Conservation (phyloP, 371 early-diverging fungal genomes). For the Gilbertella persicaria region DNA sequence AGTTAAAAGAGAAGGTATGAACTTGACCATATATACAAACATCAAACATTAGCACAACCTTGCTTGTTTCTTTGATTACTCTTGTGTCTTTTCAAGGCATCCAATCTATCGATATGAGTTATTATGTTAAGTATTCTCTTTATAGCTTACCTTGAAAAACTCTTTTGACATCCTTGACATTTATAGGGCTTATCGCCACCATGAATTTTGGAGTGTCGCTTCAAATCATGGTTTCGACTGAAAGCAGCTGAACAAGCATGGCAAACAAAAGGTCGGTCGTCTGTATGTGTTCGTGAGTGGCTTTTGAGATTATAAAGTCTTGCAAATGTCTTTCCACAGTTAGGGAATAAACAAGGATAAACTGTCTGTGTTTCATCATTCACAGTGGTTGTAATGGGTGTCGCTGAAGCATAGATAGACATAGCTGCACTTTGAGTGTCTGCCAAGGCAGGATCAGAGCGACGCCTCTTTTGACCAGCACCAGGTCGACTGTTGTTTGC, state of each 20-base stretch:
- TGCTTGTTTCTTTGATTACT: constrained; percentile 51
- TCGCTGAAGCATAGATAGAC: constrained; percentile 51
- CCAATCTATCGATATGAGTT: constrained; percentile 32
- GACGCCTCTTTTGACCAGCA: constrained; percentile 40
- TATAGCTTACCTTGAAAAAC: constrained; percentile 58
- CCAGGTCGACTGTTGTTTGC: constrained; percentile 1
- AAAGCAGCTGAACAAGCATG: constrained; percentile 74
- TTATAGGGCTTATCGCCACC: constrained; percentile 83
- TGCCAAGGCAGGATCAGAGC: constrained; percentile 49
- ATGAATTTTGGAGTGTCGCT: constrained; percentile 85
- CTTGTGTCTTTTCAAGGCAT: constrained; percentile 54
- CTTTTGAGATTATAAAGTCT: constrained; percentile 80
- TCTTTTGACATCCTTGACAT: constrained; percentile 81
- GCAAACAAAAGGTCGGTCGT: constrained; percentile 81
- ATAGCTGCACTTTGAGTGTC: constrained; percentile 53
- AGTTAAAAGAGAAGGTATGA: too few species aligned
- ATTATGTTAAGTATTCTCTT: not conserved
- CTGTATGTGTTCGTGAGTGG: constrained; percentile 79
- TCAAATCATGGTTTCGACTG: constrained; percentile 86
- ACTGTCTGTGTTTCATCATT: constrained; percentile 55
- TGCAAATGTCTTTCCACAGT: constrained; percentile 76
- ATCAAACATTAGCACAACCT: constrained; percentile 25
- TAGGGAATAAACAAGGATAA: constrained; percentile 66
- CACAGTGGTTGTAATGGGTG: constrained; percentile 51
- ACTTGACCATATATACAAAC: too few species aligned